phyloP scores from a whole-genome alignment of 2,329 filamentous ascomycete species.

The Lachnellula suecica region DNA sequence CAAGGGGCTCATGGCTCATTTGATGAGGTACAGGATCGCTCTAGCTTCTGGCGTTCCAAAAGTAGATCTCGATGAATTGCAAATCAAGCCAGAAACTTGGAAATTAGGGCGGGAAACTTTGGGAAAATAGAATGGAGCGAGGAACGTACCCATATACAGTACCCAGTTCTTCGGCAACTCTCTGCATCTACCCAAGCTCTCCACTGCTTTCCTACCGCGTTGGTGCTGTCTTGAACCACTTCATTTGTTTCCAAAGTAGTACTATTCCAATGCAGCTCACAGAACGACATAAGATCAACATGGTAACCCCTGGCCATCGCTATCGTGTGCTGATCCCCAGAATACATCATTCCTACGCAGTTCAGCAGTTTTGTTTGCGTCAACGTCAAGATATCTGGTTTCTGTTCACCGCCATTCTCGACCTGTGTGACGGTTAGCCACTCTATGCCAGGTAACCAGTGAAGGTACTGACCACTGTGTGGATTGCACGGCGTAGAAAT shows the following conservation, averaged over 20 bases:
- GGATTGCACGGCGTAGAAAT: conserved; percentile 38
- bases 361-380: conserved; percentile 25
- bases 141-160: conserved; percentile 41
- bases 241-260: conserved; percentile 11
- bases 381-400: conserved; percentile 13
- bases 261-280: conserved; percentile 12
- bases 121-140: not conserved
- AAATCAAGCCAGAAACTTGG: not conserved
- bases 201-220: conserved; percentile 30
- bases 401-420: conserved; percentile 5
- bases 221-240: not conserved
- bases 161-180: conserved; percentile 37
- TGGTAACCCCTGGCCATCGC: conserved; percentile 11
- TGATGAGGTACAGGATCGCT: not conserved
- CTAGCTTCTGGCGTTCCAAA: no score
- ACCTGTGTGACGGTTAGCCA: not conserved
- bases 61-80: not conserved
- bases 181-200: conserved; percentile 38
- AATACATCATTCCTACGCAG: conserved; percentile 26
- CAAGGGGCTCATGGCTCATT: not conserved
- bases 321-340: conserved; percentile 17
- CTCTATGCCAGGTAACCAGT: not conserved
- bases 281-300: conserved; percentile 26
- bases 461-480: conserved; percentile 31
- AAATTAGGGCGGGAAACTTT: not conserved